phyloP scores from a whole-genome alignment of 306 rosid species.

The Mimosa bimucronata region DNA sequence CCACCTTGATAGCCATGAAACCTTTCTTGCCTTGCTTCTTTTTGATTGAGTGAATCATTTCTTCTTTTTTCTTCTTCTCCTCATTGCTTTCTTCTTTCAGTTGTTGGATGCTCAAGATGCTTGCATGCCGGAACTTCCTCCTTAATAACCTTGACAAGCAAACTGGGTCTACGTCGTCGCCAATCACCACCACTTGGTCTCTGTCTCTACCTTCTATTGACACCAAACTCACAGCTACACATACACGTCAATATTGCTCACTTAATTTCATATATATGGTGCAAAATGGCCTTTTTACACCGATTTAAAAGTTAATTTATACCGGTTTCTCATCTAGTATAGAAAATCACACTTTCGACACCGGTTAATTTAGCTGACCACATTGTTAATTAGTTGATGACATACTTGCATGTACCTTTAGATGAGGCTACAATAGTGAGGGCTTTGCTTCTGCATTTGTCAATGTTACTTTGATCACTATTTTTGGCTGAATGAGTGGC shows the following conservation, averaged over 20 bases:
- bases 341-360: too few species aligned
- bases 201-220: constrained; percentile 34
- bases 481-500: constrained; percentile 40
- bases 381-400: not conserved
- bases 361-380: too few species aligned
- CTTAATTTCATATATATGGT: too few species aligned
- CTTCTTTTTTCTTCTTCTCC: too few species aligned
- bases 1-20: too few species aligned
- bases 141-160: constrained; percentile 31
- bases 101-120: constrained; percentile 28
- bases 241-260: not conserved
- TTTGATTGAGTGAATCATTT: too few species aligned
- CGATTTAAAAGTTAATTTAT: too few species aligned
- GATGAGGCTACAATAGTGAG: constrained; percentile 42
- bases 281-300: not conserved
- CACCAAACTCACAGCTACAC: constrained; percentile 49
- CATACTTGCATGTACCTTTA: constrained; percentile 5
- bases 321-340: too few species aligned
- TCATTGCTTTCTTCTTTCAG: not conserved
- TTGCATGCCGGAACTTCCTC: constrained; percentile 30
- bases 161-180: constrained; percentile 33
- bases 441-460: constrained; percentile 46
- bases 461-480: constrained; percentile 35
- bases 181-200: constrained; percentile 43
- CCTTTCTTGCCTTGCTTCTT: too few species aligned